These are phyloP conservation scores for Mortierella sp. DNA, from an alignment of 371 early-diverging fungal genomes.

Conservation along the genomic window DNA sequence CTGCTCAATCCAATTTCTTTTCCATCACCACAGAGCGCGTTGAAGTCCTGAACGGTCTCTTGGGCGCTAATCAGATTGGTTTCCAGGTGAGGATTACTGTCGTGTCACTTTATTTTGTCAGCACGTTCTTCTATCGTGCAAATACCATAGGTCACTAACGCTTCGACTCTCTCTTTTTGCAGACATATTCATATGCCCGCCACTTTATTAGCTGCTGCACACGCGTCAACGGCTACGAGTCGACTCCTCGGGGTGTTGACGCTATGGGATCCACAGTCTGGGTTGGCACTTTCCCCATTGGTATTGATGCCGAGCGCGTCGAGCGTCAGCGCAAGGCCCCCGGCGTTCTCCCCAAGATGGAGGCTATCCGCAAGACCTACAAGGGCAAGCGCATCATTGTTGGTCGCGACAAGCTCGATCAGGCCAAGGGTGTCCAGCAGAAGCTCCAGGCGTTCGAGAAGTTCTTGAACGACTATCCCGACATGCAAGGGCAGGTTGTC, in stretches of 20 bases:
- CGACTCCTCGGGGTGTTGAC: conserved; percentile 86
- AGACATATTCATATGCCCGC: conserved; percentile 95
- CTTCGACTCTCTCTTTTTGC: background rate
- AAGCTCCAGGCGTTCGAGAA: conserved; percentile 96
- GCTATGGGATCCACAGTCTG: conserved; percentile 79
- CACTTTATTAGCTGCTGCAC: conserved; percentile 97
- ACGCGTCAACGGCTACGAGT: conserved; percentile 89
- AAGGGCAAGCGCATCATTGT: conserved; percentile 95
- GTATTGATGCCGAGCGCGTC: conserved; percentile 85
- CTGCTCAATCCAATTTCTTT: background rate
- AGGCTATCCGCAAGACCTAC: conserved; percentile 88
- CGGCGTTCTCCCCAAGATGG: conserved; percentile 77
- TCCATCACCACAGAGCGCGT: conserved; percentile 74
- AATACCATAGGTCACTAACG: background rate
- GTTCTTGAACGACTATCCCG: conserved; percentile 91
- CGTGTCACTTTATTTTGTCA: background rate
- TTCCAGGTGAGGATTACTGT: conserved; percentile 78
- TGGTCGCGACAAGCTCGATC: conserved; percentile 98
- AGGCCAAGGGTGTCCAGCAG: conserved; percentile 98
- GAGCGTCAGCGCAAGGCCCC: conserved; percentile 60
- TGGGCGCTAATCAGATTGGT: conserved; percentile 94
- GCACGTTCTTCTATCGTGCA: background rate
- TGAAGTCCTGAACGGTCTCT: conserved; percentile 92
- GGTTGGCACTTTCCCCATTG: conserved; percentile 97
- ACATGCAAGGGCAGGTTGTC: conserved; percentile 92